Base-by-base conservation (phyloP, 2,329 filamentous ascomycete genomes). In the Passalora sequoiae region DNA sequence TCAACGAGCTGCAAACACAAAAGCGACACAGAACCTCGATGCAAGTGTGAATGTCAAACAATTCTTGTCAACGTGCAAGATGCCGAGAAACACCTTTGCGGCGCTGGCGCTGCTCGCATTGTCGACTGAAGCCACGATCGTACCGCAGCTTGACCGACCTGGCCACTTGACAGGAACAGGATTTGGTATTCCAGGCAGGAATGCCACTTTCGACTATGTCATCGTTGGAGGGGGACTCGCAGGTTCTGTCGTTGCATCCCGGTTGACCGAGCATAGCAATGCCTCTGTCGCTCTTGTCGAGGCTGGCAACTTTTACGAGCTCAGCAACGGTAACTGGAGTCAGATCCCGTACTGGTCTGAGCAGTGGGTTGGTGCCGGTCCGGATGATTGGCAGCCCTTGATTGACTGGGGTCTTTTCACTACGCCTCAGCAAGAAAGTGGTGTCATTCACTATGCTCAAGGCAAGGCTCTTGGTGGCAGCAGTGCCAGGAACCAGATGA, bases 351-450 rank as follows among this genome's bases (percentile, higher is more conserved):
- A 50, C 8, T 59, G 53, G 46, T 54, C 48, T 9, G 43, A 49
- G 4, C 31, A 46, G 29, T 53, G 48, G 39, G 37, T 49, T 10
- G 32, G 33, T 13, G 43, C 37, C n/a, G 37, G 17, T 9, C 44
- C 46, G 17, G 43, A 51, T 4, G 43, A 43, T 21, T 44, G 41
- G 33, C 57, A 58, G 19, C 53, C 51, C 20, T 24, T 52, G 10
- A 50, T 61, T 3, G 58, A 64, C 32, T 64, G 58, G 61, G 56
- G 54, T 2, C 41, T 63, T 27, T 44, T 53, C 9, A 62, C 59
- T 13, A 44, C 48, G 22, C 53, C 55, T 6, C 60, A 62, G 36
- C 35, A 58, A 9, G 43, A 55, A 22, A 55, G 49, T 12, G 47
- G 51, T 21, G 20, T 25, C 4, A 49, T 58, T 9, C 50, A 46